Conservation (phyloP, 2,329 filamentous ascomycete genomes). For the Trichoderma cornu-damae region DNA sequence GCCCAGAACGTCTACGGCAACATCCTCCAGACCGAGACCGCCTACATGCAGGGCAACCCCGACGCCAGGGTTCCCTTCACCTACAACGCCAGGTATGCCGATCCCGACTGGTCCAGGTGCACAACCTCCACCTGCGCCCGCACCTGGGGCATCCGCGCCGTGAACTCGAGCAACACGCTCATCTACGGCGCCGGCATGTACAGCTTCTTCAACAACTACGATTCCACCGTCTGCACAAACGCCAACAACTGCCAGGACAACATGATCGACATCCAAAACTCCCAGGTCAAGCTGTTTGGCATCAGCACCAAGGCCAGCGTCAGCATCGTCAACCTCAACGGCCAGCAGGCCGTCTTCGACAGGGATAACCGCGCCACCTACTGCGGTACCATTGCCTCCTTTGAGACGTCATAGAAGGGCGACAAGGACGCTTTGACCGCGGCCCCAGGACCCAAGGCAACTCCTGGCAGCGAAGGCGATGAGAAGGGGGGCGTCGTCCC, state of each 20-base stretch:
- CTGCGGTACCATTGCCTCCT: slow-evolving; percentile 56
- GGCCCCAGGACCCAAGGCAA: not conserved
- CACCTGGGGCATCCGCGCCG: slow-evolving; percentile 69
- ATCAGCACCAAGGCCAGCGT: slow-evolving; percentile 68
- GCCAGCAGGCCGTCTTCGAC: slow-evolving; percentile 48
- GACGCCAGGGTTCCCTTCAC: slow-evolving; percentile 62
- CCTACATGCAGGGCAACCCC: slow-evolving; percentile 82
- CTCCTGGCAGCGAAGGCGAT: not conserved
- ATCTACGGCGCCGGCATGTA: slow-evolving; percentile 72
- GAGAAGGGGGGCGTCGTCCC: not conserved
- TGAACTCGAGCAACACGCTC: slow-evolving; percentile 61
- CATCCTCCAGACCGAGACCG: slow-evolving; percentile 83
- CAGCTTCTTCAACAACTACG: slow-evolving; percentile 80
- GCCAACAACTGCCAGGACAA: slow-evolving; percentile 69
- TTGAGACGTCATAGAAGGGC: slow-evolving; percentile 31
- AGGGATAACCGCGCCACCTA: slow-evolving; percentile 61
- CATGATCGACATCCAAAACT: slow-evolving; percentile 69
- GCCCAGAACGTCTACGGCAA: slow-evolving; percentile 77
- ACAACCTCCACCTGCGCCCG: slow-evolving; percentile 57
- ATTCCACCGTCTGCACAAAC: slow-evolving; percentile 58
- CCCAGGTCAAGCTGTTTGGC: slow-evolving; percentile 60
- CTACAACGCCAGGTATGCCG: slow-evolving; percentile 51
- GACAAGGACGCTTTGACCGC: slow-evolving; percentile 9
- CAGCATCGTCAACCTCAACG: slow-evolving; percentile 66
- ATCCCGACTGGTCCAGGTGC: slow-evolving; percentile 66